phyloP scores from a whole-genome alignment of 2,329 filamentous ascomycete species.

The Ophiostoma australiae region DNA sequence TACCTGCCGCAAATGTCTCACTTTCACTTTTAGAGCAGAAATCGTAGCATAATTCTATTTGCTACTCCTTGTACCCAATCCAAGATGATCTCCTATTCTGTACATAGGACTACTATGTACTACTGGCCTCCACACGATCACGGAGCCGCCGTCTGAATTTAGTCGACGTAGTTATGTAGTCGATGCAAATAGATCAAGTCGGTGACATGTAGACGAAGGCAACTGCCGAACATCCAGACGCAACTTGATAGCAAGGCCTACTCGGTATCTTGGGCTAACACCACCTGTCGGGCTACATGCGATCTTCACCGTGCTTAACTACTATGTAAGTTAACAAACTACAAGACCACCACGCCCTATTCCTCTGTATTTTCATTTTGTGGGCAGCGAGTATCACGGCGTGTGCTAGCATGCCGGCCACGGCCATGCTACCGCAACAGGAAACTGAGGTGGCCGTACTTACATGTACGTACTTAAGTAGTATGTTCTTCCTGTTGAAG shows the following conservation, averaged over 20 bases:
- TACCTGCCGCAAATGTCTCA: constrained; percentile 11
- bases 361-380: constrained; percentile 1
- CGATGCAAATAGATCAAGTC: neutral
- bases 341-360: neutral
- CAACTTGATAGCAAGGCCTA: neutral
- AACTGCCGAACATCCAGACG: neutral
- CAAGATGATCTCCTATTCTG: neutral
- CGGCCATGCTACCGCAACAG: constrained; percentile 13
- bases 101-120: neutral
- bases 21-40: neutral
- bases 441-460: neutral
- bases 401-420: neutral
- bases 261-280: neutral
- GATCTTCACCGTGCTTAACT: neutral
- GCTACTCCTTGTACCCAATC: neutral
- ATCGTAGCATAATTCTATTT: neutral
- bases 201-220: neutral
- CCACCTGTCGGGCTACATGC: neutral
- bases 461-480: too few relatives aligned
- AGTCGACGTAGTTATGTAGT: neutral
- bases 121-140: neutral
- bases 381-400: neutral
- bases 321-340: neutral
- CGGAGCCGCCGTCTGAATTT: neutral
- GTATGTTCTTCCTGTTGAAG: neutral